Evolutionary conservation across 2,329 filamentous ascomycete species (phyloP).

Genomic region (Sarocladium strictum): DNA sequence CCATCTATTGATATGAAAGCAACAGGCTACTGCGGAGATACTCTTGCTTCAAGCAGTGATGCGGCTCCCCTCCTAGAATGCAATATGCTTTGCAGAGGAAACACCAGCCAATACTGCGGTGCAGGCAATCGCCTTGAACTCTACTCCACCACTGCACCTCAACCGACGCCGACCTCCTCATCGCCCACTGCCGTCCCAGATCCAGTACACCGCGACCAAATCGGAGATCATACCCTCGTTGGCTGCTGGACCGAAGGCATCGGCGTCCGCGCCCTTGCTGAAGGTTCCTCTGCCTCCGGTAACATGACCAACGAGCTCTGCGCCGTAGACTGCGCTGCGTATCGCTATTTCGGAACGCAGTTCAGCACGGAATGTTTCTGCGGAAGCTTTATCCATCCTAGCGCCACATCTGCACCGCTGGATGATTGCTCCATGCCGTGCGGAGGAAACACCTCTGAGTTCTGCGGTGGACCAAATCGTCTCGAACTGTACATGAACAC

Average conservation of each 20-base stretch:
- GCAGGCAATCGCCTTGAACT: slow-evolving; percentile 36
- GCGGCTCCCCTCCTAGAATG: slow-evolving; percentile 25
- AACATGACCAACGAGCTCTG: slow-evolving; percentile 29
- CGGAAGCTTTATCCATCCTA: slow-evolving; percentile 23
- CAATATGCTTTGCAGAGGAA: slow-evolving; percentile 35
- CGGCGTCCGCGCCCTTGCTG: slow-evolving; percentile 27
- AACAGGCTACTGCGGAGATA: slow-evolving; percentile 42
- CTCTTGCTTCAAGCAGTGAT: slow-evolving; percentile 22
- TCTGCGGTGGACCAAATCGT: slow-evolving; percentile 27
- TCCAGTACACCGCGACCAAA: slow-evolving; percentile 17
- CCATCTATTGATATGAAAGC: not conserved
- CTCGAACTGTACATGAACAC: slow-evolving; percentile 28
- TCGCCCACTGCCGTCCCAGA: slow-evolving; percentile 19
- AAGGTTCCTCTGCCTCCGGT: slow-evolving; percentile 17
- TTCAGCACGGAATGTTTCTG: slow-evolving; percentile 35
- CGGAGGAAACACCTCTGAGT: slow-evolving; percentile 24
- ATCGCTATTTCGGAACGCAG: slow-evolving; percentile 35
- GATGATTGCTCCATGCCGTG: slow-evolving; percentile 30
- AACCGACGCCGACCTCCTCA: slow-evolving; percentile 18
- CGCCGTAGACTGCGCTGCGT: slow-evolving; percentile 27
- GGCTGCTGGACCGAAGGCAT: slow-evolving; percentile 36
- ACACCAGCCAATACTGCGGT: slow-evolving; percentile 35
- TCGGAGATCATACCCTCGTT: slow-evolving; percentile 25
- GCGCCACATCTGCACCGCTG: slow-evolving; percentile 21
- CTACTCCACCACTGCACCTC: slow-evolving; percentile 33